Evolutionary conservation across 2,329 filamentous ascomycete species (phyloP), one percentile per base, ranked within the genome.

Genomic region (Mollisia scopiformis): DNA sequence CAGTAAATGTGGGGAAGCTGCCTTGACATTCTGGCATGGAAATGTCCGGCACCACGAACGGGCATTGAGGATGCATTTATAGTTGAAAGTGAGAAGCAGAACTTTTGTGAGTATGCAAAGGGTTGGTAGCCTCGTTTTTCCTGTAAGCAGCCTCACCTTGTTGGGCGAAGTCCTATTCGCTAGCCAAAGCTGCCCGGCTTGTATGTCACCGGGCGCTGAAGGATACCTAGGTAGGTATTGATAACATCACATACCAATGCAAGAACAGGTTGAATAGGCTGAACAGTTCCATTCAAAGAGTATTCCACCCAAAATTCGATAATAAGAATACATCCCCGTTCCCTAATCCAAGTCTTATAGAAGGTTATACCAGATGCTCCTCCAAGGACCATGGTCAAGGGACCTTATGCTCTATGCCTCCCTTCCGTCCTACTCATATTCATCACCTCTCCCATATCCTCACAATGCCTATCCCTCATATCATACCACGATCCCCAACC

Each of bases 381-480:
- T 27, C 28, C 43, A 6, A 23, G 21, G n/a, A 4, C 39, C 39
- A 19, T 23, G 3, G 39, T 43, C 39, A 43, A 43, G 39, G 23
- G n/a, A 43, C 39, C n/a, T 8, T 43, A 21, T 19, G 3, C n/a
- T 43, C 39, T 25, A 28, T 21, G n/a, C 23, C 27, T 11, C 35
- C 27, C 16, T 11, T 47, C 27, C 16, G 28, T 35, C 28, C 54
- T 19, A 49, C 41, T 49, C 41, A 37, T 46, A 35, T 56, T 33
- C 31, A 13, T 57, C 55, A 39, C 30, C 55, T 50, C 43, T 57
- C 27, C 49, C 49, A 49, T 31, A 33, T 41, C 33, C 23, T 47
- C 43, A 47, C 43, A 51, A 51, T 51, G 28, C 49, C 27, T 21
- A 33, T 35, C 19, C 16, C 31, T 54, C 25, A 37, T 54, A 27